phyloP scores from a whole-genome alignment of 2,329 filamentous ascomycete species.

The Colletotrichum destructivum region DNA sequence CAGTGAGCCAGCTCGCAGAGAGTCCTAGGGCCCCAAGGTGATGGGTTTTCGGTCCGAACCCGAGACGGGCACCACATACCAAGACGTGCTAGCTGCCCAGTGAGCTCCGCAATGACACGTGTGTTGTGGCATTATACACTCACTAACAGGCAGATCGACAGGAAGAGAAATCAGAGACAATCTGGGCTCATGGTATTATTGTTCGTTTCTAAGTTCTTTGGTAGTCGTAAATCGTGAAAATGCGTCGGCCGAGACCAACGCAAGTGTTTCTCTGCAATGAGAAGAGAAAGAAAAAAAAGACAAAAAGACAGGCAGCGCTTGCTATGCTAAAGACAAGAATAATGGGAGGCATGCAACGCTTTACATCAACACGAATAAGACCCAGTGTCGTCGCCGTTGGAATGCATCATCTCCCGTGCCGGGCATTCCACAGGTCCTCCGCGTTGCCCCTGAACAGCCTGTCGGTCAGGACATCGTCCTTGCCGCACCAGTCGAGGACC shows the following conservation, averaged over 20 bases:
- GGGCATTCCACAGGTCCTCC: conserved; percentile 60
- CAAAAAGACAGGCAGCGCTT: neutral
- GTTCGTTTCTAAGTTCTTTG: neutral
- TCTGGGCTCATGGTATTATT: neutral
- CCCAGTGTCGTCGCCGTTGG: neutral
- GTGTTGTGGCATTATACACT: neutral
- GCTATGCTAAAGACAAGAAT: conserved; percentile 11
- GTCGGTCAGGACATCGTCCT: conserved; percentile 59
- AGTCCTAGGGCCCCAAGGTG: too few species aligned
- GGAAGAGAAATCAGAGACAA: neutral
- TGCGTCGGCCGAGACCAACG: conserved; percentile 13
- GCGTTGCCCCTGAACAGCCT: conserved; percentile 71
- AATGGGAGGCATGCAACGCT: neutral
- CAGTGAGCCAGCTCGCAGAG: neutral
- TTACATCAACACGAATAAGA: neutral
- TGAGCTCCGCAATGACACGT: neutral
- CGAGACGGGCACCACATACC: neutral
- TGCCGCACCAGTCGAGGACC: conserved; percentile 67
- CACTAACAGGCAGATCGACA: neutral
- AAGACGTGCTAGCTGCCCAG: neutral
- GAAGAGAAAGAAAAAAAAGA: neutral
- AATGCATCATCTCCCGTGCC: conserved; percentile 5
- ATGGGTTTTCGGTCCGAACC: neutral
- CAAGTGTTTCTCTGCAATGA: neutral
- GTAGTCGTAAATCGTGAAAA: conserved; percentile 29